Base-by-base conservation (phyloP, 768 basidiomycete genomes). In the Neoboletus brunneissimus region DNA sequence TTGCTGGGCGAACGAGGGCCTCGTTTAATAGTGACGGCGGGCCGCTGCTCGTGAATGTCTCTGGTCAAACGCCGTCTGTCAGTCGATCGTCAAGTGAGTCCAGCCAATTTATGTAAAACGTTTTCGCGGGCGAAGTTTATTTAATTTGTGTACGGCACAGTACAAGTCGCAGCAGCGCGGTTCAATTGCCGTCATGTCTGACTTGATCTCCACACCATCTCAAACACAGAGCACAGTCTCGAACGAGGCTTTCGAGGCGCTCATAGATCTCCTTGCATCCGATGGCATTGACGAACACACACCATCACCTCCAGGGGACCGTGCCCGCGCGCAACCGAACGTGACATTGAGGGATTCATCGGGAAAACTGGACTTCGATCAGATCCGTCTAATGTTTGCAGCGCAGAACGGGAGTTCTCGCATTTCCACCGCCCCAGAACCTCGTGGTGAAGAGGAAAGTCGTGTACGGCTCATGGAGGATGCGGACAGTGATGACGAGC, bases 321-420 rank as follows among this genome's bases (percentile, higher is more conserved):
- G 22, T 12, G n/a, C 51, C 22, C 53, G 43, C 25, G 16, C 48
- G 23, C 60, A 56, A 20, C 31, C 54, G 4, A 53, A 56, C 45
- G 1, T 40, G 41, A 37, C 56, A 6, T 46, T 73, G 47, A 56
- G 71, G 51, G 71, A 71, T 41, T 16, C 56, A 4, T 67, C 69
- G 1, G 70, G 72, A 27, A 73, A 58, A 62, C 60, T 71, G 13
- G 71, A 73, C 25, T 72, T 61, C 55, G 63, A 65, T 35, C 71
- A 69, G 59, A 67, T 71, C 50, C 71, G 69, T 11, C 41, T 31
- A 6, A 67, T 72, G 65, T 72, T 67, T 32, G 43, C 60, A 23
- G 46, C 46, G 0, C 66, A 71, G 27, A 56, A 62, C 40, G 41
- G 46, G 20, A 32, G 32, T n/a, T 27, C 5, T 2, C 27, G 15